Evolutionary conservation across 257 asterid genomes (phyloP), one percentile per base, ranked within the genome.

Genomic region (Solanum arcanum): DNA sequence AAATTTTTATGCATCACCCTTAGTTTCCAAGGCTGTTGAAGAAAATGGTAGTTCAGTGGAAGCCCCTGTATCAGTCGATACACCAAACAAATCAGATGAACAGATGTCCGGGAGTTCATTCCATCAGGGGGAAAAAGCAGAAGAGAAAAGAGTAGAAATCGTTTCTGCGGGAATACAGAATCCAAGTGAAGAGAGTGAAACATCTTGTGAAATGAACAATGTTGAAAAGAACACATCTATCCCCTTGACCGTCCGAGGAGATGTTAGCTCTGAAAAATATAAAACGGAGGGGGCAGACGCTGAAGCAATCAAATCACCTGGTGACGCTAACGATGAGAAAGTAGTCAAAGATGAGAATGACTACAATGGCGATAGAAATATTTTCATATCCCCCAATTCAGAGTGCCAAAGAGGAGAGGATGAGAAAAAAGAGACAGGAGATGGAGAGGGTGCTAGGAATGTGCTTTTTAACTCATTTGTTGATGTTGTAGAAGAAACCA

Each of bases 1-100:
- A 82, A n/a, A 15, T 4, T 23, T 72, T 81, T 37, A 41, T 69
- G 76, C 75, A 87, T 69, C 83, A 81, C 83, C 88, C 37, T 72
- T 59, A 20, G 86, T 64, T 86, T 64, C 37, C 68, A 87, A 86
- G 18, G 87, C 84, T 47, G 47, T 27, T 59, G 88, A 87, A 84
- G 75, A 89, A 84, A 83, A 35, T 60, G 81, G 27, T 72, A 87
- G 86, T 39, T 60, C 86, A 12, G 44, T 60, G 29, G 86, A 76
- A 49, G 46, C 33, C 84, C 29, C 27, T 52, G 37, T 25, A 12
- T 27, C 74, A 72, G 66, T 37, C 29, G 87, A 86, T 27, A 42
- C 31, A 49, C 46, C 56, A 31, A 86, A 64, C 27, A 86, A 64
- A 60, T 49, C 85, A 68, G 86, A 62, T n/a, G 74, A 44, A 73